Percentiles rank a stretch among this genome's conserved stretches.
Evolutionary conservation across 164 flowering plant species (phyloP).

Genomic region (Annona squamosa): DNA sequence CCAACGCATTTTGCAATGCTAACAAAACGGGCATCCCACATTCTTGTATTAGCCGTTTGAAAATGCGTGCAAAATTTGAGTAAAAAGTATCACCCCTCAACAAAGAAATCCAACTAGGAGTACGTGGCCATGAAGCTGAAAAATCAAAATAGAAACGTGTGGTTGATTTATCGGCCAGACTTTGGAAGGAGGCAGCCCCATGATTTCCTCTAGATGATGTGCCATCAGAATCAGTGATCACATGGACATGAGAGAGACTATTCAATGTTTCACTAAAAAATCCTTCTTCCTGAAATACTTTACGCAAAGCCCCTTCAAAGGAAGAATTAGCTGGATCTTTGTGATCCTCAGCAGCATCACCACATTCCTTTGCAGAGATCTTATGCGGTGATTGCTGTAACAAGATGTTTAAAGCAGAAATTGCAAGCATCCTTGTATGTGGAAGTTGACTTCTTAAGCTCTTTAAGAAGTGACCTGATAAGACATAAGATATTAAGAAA

Average conservation of each 20-base stretch:
- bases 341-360: constrained; percentile 16
- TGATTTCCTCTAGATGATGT: constrained; percentile 67
- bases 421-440: constrained; percentile 93
- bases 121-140: constrained; percentile 95
- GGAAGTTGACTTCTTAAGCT: constrained; percentile 92
- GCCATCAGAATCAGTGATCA: constrained; percentile 60
- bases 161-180: constrained; percentile 83
- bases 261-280: constrained; percentile 72
- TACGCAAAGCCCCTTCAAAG: constrained; percentile 64
- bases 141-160: constrained; percentile 93
- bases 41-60: constrained; percentile 85
- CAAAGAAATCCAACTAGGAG: constrained; percentile 94
- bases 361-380: constrained; percentile 27
- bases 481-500: constrained; percentile 10
- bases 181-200: constrained; percentile 65
- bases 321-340: constrained; percentile 44
- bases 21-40: constrained; percentile 79
- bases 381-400: constrained; percentile 86
- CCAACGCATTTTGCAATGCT: constrained; percentile 52
- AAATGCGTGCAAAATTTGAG: constrained; percentile 85
- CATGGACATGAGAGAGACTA: constrained; percentile 88
- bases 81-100: constrained; percentile 76
- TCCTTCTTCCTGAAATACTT: constrained; percentile 74
- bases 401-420: constrained; percentile 83
- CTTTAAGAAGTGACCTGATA: constrained; percentile 83